A percentile compares a stretch with the other conserved stretches of the same genome.
Evolutionary conservation across 495 filamentous ascomycete species (phyloP).

Genomic region (Lasiosphaeria miniovina): DNA sequence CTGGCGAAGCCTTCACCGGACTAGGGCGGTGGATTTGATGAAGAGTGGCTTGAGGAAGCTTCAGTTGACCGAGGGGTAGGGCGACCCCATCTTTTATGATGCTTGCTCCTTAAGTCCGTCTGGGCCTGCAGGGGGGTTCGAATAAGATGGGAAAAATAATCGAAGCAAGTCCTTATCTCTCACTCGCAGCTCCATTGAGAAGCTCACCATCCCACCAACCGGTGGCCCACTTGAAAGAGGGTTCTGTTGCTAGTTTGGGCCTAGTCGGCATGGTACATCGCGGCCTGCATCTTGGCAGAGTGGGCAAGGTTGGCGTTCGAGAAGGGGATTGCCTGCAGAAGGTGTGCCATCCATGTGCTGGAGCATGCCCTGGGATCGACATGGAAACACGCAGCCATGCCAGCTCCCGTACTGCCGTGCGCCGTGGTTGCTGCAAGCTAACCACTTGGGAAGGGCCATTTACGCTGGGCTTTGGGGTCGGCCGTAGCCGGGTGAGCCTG

Average conservation of each 20-base stretch:
- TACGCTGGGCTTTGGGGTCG: too few species aligned
- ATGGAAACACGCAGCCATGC: neutral
- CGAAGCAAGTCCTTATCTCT: constrained; percentile 30
- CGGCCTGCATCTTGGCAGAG: constrained; percentile 18
- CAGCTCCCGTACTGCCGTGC: neutral
- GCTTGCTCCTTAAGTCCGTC: neutral
- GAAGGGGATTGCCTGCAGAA: constrained; percentile 3
- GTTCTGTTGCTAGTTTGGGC: constrained; percentile 10
- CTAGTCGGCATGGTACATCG: constrained; percentile 19
- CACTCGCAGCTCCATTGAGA: constrained; percentile 13
- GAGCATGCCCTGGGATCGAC: neutral
- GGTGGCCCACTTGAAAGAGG: constrained; percentile 10
- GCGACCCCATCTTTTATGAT: neutral
- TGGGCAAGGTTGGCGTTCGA: constrained; percentile 7
- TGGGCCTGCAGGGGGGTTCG: neutral
- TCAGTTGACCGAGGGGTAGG: neutral
- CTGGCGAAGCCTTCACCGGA: constrained; percentile 9
- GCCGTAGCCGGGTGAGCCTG: neutral
- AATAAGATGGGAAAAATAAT: constrained; percentile 8
- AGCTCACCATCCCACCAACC: neutral
- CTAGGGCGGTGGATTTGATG: neutral
- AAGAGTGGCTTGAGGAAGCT: neutral
- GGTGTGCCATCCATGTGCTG: neutral
- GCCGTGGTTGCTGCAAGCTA: neutral
- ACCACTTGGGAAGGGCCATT: constrained; percentile 1